These are phyloP conservation scores for Trichoderma brevicompactum DNA, from an alignment of 2,329 filamentous ascomycete species.

Conservation along the genomic window DNA sequence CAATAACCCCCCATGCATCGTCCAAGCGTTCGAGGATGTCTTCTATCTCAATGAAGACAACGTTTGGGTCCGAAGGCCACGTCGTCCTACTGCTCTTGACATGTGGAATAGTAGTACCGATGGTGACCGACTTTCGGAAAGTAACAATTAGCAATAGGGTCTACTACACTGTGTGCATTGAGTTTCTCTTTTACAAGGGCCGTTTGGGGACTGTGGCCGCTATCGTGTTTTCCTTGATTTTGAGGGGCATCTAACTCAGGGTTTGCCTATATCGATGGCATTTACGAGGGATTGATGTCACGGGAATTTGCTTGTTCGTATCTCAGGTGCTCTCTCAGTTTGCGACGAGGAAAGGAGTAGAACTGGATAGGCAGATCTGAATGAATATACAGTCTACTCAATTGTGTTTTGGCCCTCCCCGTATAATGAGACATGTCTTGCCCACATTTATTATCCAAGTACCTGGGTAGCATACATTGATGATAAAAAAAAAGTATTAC, in stretches of 20 bases:
- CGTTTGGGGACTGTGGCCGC: not conserved
- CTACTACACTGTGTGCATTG: not conserved
- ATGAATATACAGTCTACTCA: not conserved
- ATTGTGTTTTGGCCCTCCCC: not conserved
- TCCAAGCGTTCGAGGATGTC: constrained; percentile 21
- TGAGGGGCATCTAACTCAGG: not conserved
- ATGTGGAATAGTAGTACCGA: constrained; percentile 33
- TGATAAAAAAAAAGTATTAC: not conserved
- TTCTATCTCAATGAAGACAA: constrained; percentile 20
- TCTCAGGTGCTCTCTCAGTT: not conserved
- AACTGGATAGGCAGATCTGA: not conserved
- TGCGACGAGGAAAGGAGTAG: not conserved
- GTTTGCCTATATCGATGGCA: not conserved
- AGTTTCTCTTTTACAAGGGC: not conserved
- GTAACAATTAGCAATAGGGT: no score
- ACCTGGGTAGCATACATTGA: not conserved
- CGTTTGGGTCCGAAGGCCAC: constrained; percentile 32
- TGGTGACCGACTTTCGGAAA: not conserved
- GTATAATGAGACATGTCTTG: not conserved
- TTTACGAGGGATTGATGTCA: not conserved
- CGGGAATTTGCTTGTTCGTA: not conserved
- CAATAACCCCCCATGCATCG: constrained; percentile 16
- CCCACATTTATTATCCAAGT: no score
- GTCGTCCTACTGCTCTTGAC: constrained; percentile 37
- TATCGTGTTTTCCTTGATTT: not conserved